These are phyloP conservation scores for Linaria vulgaris DNA, from an alignment of 257 asterid species.

Conservation along the genomic window DNA sequence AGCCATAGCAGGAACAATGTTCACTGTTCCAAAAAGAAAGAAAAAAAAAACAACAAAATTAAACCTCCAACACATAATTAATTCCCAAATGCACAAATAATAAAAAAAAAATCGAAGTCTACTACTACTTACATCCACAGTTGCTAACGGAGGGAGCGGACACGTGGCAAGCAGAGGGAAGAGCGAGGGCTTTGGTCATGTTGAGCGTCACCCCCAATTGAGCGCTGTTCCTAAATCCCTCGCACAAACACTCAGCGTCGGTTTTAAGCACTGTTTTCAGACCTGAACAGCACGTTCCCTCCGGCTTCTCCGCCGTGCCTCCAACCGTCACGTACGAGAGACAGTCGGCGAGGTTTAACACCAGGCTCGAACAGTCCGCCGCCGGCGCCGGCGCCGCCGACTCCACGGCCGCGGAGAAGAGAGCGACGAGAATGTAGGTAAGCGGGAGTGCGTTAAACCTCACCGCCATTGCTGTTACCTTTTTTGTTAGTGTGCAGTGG, in stretches of 20 bases:
- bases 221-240: slow-evolving; percentile 75
- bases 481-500: background rate
- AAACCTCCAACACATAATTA: background rate
- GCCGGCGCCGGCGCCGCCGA: slow-evolving; percentile 84
- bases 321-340: slow-evolving; percentile 64
- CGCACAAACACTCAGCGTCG: slow-evolving; percentile 73
- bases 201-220: slow-evolving; percentile 75
- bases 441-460: background rate
- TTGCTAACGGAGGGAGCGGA: slow-evolving; percentile 69
- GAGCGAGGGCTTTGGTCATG: slow-evolving; percentile 66
- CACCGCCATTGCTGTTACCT: slow-evolving; percentile 25
- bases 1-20: slow-evolving; percentile 40
- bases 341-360: slow-evolving; percentile 73
- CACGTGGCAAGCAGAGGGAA: slow-evolving; percentile 83
- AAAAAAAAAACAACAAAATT: slow-evolving; percentile 3
- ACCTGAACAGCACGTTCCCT: slow-evolving; percentile 73
- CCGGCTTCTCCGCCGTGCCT: slow-evolving; percentile 61
- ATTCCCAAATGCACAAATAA: background rate
- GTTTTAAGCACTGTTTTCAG: slow-evolving; percentile 72
- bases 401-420: slow-evolving; percentile 7
- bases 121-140: slow-evolving; percentile 61
- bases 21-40: slow-evolving; percentile 50
- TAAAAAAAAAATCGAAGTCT: background rate
- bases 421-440: slow-evolving; percentile 21
- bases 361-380: slow-evolving; percentile 63